These are phyloP conservation scores for Flaveria floridana DNA, from an alignment of 140 eudicot species.

Conservation along the genomic window DNA sequence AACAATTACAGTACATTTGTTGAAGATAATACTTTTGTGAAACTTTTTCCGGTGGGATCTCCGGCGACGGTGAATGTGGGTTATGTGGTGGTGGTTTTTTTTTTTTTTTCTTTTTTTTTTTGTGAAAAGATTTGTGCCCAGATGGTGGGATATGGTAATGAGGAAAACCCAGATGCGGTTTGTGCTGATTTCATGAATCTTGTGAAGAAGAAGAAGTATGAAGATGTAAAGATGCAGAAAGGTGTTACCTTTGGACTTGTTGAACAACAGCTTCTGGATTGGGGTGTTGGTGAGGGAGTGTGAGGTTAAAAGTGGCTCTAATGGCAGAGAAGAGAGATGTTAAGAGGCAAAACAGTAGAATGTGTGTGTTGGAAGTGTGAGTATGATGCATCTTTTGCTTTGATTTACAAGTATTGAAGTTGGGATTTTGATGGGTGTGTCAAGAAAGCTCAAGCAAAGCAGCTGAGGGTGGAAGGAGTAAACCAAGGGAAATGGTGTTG, in stretches of 20 bases:
- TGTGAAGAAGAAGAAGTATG: background rate
- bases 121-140: slow-evolving; percentile 8
- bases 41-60: slow-evolving; percentile 9
- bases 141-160: background rate
- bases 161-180: slow-evolving; percentile 27
- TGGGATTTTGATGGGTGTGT: slow-evolving; percentile 20
- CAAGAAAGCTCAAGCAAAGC: slow-evolving; percentile 21
- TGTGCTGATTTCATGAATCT: background rate
- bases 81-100: slow-evolving; percentile 13
- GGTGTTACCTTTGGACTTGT: slow-evolving; percentile 65
- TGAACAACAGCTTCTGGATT: slow-evolving; percentile 80
- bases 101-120: slow-evolving; percentile 4
- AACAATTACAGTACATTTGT: background rate
- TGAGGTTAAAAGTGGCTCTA: slow-evolving; percentile 54
- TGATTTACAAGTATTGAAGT: slow-evolving; percentile 26
- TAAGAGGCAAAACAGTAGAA: slow-evolving; percentile 53
- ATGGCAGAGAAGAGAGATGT: slow-evolving; percentile 41
- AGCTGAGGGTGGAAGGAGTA: slow-evolving; percentile 24
- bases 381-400: slow-evolving; percentile 45
- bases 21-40: background rate
- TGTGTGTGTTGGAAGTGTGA: slow-evolving; percentile 39
- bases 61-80: background rate
- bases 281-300: slow-evolving; percentile 83
- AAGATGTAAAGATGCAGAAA: slow-evolving; percentile 17
- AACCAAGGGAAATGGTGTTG: slow-evolving; percentile 20